A percentile compares a stretch with the other conserved stretches of the same genome.
Conservation (phyloP, 192 early-diverging fungal genomes). For the Linderina pennispora region DNA sequence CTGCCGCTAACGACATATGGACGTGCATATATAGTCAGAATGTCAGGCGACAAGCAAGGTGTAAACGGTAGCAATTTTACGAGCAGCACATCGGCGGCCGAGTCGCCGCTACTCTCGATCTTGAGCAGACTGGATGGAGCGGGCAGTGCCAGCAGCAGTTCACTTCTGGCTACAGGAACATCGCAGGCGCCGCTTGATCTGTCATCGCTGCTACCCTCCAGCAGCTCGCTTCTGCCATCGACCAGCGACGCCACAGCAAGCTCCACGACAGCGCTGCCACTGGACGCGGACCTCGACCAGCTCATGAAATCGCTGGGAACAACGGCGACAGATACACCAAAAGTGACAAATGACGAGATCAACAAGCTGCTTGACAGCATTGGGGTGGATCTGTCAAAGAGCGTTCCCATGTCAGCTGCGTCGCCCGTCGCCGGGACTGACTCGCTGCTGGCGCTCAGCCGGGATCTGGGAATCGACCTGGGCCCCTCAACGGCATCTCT, state of each 20-base stretch:
- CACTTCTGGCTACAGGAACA: background rate
- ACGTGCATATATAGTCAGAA: too few relatives aligned
- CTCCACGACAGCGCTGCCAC: conserved; percentile 13
- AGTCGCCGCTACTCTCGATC: conserved; percentile 5
- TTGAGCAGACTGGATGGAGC: conserved; percentile 11
- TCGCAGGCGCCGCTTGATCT: conserved; percentile 10
- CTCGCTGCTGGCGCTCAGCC: conserved; percentile 20
- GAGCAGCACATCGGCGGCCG: conserved; percentile 2
- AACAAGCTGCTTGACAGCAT: conserved; percentile 42
- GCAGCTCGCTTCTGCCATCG: background rate
- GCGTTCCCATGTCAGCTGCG: background rate
- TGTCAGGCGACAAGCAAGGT: conserved; percentile 12
- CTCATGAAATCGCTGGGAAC: conserved; percentile 35
- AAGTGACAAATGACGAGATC: conserved; percentile 38
- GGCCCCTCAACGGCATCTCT: too few relatives aligned
- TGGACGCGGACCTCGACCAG: conserved; percentile 36
- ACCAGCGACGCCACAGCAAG: background rate
- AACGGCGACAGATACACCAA: conserved; percentile 23
- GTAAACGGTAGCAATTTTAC: conserved; percentile 1
- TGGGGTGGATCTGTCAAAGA: conserved; percentile 17
- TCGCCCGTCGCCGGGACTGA: conserved; percentile 4
- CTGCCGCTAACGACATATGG: too few relatives aligned
- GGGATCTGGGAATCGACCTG: conserved; percentile 29
- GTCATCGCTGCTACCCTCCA: conserved; percentile 13
- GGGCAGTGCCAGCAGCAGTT: background rate